Conservation (phyloP, 345 rosid genomes). For the Eucalyptus viminalis region DNA sequence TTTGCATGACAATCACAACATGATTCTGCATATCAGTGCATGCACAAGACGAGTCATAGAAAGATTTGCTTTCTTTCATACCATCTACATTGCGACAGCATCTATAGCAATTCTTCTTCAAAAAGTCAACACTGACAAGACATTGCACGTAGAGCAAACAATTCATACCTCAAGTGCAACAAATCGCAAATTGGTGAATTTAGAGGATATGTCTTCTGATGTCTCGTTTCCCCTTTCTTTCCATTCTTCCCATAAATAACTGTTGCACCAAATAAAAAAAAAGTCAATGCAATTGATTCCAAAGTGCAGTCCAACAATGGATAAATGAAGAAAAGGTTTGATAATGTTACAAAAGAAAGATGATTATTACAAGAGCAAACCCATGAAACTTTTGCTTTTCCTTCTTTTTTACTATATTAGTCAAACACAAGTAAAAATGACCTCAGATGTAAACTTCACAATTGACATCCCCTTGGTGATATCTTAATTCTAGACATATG, state of each 20-base stretch:
- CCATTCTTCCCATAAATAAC: constrained; percentile 96
- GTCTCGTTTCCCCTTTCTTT: constrained; percentile 65
- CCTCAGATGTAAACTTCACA: not conserved
- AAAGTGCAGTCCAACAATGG: not conserved
- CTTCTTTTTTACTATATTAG: not conserved
- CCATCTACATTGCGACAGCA: not conserved
- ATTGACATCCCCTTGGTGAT: not conserved
- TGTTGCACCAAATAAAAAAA: constrained; percentile 10
- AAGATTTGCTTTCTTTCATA: not conserved
- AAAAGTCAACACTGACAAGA: not conserved
- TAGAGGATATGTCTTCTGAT: constrained; percentile 54
- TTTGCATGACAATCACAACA: not conserved
- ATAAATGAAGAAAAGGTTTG: not conserved
- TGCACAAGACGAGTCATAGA: not conserved
- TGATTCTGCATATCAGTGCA: not conserved
- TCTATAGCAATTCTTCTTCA: not conserved
- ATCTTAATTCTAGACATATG: not conserved
- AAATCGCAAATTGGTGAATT: constrained; percentile 82
- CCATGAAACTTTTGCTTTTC: not conserved
- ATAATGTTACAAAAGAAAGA: not conserved
- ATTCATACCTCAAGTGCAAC: constrained; percentile 77
- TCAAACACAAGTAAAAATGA: not conserved
- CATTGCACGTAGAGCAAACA: not conserved
- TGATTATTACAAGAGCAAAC: not conserved
- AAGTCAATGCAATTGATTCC: not conserved